Conservation (phyloP, 495 filamentous ascomycete genomes). For the Podospora bellae-mahoneyi region DNA sequence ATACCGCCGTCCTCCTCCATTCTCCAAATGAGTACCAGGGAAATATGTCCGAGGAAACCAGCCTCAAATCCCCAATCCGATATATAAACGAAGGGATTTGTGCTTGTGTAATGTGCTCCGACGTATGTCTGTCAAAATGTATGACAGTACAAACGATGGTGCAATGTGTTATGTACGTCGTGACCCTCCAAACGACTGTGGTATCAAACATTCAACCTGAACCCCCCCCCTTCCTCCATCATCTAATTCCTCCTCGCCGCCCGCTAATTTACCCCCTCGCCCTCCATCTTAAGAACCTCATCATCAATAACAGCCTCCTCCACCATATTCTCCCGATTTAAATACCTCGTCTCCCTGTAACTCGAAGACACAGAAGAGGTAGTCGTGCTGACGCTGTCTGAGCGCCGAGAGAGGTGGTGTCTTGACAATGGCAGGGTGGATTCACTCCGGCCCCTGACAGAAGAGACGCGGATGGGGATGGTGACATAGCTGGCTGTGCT, state of each 20-base stretch:
- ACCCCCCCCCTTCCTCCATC: neutral
- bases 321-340: neutral
- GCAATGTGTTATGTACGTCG: neutral
- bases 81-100: neutral
- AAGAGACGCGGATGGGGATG: slow-evolving; percentile 2
- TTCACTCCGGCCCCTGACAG: neutral
- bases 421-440: slow-evolving; percentile 15
- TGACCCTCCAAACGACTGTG: neutral
- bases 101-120: neutral
- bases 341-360: neutral
- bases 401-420: slow-evolving; percentile 13
- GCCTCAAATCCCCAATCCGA: neutral
- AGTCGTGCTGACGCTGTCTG: slow-evolving; percentile 11
- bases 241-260: neutral
- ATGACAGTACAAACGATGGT: neutral
- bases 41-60: neutral
- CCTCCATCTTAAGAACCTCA: neutral
- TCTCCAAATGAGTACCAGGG: neutral
- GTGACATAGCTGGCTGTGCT: slow-evolving; percentile 5
- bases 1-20: neutral
- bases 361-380: neutral
- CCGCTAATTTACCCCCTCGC: neutral
- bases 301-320: neutral
- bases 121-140: neutral
- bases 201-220: neutral